Base-by-base conservation (phyloP, 164 flowering plant species). In the Vitis amurensis region DNA sequence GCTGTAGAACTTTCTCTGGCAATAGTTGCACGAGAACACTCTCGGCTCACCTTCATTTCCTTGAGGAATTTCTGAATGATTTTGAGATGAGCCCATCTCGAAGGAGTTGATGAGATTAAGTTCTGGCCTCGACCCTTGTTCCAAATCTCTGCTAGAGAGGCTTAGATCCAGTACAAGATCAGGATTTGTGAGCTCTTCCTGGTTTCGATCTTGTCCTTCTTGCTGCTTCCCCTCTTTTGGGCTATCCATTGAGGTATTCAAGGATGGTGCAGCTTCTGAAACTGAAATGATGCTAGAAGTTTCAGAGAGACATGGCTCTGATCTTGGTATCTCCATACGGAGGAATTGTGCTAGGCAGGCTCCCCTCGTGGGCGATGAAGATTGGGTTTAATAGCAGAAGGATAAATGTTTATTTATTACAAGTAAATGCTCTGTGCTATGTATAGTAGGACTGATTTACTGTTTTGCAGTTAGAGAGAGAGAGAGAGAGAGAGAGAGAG, bases 21-120 rank as follows among this genome's bases (percentile, higher is more conserved):
- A 86, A 29, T 82, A 86, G 72, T 86, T 86, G 80, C 89, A 86
- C 2, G 87, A 78, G 65, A 84, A 86, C 9, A 84, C 85, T 16
- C 86, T 51, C 1, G 82, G 83, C 74, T 85, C 87, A 0, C 68
- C 27, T 29, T 67, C 76, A 48, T 74, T 69, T 30, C 23, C 69
- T 52, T 73, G 59, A 17, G 61, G n/a, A 55, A 9, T 31, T 16
- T 58, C 72, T 2, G 17, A 27, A 4, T 77, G 44, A 14, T 68
- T 23, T 3, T 3, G 50, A 0, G 74, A 61, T 8, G 62, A 50
- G 17, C 55, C 58, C 31, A 53, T 5, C 23, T 78, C 62, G 67
- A 76, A 76, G 4, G 61, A 59, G 50, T 72, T 70, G 68, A 82
- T 71, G 31, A 77, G 73, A 44, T 79, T 76, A 81, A 79, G 81